Percentiles rank a stretch among this genome's conserved stretches.
Conservation (phyloP, 2,329 filamentous ascomycete species). For the Arthroderma uncinatum region DNA sequence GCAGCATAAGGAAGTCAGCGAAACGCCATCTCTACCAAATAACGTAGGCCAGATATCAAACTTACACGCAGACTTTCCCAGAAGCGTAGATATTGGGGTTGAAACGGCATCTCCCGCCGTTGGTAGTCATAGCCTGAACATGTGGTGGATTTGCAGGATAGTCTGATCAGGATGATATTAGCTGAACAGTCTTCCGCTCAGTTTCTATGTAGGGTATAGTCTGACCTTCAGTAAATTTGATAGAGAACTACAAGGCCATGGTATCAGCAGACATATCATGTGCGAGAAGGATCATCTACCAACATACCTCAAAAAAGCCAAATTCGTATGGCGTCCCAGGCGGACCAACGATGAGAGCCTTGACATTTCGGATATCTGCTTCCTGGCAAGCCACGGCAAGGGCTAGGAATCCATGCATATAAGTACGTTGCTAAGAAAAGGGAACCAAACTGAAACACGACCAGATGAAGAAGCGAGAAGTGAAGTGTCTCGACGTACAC, state of each 20-base stretch:
- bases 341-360: constrained; percentile 79
- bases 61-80: constrained; percentile 86
- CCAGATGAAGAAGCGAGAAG: background rate
- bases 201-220: background rate
- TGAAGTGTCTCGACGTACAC: constrained; percentile 53
- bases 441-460: background rate
- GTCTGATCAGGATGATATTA: constrained; percentile 41
- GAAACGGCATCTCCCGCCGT: constrained; percentile 77
- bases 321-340: constrained; percentile 95
- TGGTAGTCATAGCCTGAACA: constrained; percentile 68
- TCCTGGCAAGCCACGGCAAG: constrained; percentile 81
- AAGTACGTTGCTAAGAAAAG: constrained; percentile 3
- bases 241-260: constrained; percentile 48
- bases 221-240: constrained; percentile 64
- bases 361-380: constrained; percentile 76
- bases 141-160: constrained; percentile 60
- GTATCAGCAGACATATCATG: background rate
- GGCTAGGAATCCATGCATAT: constrained; percentile 41
- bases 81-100: constrained; percentile 92
- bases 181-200: background rate
- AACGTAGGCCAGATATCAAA: constrained; percentile 16
- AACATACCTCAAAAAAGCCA: constrained; percentile 80
- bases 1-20: constrained; percentile 16
- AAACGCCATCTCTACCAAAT: background rate
- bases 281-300: background rate